Evolutionary conservation across 2,329 filamentous ascomycete species (phyloP), one percentile per base, ranked within the genome.

Genomic region (Neocatenulostroma microsporum): DNA sequence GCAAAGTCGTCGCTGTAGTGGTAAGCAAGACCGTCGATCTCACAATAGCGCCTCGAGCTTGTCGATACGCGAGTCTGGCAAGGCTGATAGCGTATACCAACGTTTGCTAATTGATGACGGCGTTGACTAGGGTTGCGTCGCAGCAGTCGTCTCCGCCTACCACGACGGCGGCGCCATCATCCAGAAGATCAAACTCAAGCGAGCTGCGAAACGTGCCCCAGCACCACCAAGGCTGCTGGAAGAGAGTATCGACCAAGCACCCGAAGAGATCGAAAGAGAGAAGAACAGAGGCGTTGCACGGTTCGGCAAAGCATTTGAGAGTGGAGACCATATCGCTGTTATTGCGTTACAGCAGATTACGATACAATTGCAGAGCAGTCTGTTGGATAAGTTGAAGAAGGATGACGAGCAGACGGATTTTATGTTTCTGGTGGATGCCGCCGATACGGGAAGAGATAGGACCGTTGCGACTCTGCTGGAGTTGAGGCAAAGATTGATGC

Each of bases 241-340:
- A 30, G 51, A 55, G 19, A 53, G 47, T 12, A 51, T 58, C 17
- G 47, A 50, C 27, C 45, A 53, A 26, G 56, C 54, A 7, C 50
- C 53, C 2, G 44, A 51, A 14, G 56, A 56, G 44, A 57, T 59
- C 32, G 53, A 57, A 41, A 45, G 40, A 17, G 56, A 57, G 42
- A 50, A 50, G 43, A 41, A 51, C 32, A 38, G 49, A n/a, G 56
- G 55, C 11, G 33, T 56, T 21, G 38, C 40, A 11, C 42, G 53
- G 4, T 56, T 56, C 20, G 56, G 55, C 5, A 44, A 47, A 27
- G 48, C 44, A 7, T 59, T 59, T 34, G 49, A 56, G 25, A 33
- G 48, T 12, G 56, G 55, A n/a, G 56, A 59, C 38, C 38, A 50
- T 21, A 41, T 52, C 7, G 51, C 53, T 11, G 46, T 59, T 28